A percentile compares a stretch with the other conserved stretches of the same genome.
Conservation (phyloP, 768 basidiomycete species). For the Tylopilus plumbeoviolaceoides region DNA sequence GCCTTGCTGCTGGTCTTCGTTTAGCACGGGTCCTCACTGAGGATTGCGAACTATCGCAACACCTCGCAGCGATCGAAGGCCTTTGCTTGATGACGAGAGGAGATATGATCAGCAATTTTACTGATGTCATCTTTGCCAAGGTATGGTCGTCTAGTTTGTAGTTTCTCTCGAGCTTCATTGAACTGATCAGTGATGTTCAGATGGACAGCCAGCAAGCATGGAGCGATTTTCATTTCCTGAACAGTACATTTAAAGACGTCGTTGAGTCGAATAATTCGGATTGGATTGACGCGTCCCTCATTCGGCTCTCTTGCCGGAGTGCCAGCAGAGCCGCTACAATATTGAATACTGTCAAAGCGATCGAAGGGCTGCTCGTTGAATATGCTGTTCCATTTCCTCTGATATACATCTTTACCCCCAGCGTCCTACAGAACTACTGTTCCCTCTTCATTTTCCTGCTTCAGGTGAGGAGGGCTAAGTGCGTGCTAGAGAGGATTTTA, state of each 20-base stretch:
- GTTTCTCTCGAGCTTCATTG: not conserved
- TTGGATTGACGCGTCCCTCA: conserved; percentile 65
- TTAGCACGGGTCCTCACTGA: conserved; percentile 58
- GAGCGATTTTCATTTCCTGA: conserved; percentile 82
- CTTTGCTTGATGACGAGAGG: conserved; percentile 73
- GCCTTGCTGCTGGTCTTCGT: conserved; percentile 45
- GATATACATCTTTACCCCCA: conserved; percentile 69
- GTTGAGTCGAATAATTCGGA: conserved; percentile 45
- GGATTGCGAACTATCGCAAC: conserved; percentile 62
- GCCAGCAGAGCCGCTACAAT: conserved; percentile 39
- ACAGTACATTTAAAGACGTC: conserved; percentile 69
- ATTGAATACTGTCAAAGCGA: conserved; percentile 52
- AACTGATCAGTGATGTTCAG: conserved; percentile 31
- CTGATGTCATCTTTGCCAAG: conserved; percentile 71
- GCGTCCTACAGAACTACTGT: conserved; percentile 52
- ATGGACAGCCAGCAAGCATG: conserved; percentile 72
- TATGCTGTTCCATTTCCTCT: conserved; percentile 80
- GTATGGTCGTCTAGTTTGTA: conserved; percentile 33
- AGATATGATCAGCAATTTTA: conserved; percentile 72
- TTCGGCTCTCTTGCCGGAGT: conserved; percentile 68
- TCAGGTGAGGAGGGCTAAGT: conserved; percentile 71
- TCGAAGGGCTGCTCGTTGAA: conserved; percentile 66
- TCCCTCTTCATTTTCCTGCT: conserved; percentile 68
- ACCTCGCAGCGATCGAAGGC: conserved; percentile 62
- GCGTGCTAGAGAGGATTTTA: conserved; percentile 63